Evolutionary conservation across 2,329 filamentous ascomycete genomes (phyloP), one percentile per base, ranked within the genome.

Genomic region (Diaporthe humulicola): DNA sequence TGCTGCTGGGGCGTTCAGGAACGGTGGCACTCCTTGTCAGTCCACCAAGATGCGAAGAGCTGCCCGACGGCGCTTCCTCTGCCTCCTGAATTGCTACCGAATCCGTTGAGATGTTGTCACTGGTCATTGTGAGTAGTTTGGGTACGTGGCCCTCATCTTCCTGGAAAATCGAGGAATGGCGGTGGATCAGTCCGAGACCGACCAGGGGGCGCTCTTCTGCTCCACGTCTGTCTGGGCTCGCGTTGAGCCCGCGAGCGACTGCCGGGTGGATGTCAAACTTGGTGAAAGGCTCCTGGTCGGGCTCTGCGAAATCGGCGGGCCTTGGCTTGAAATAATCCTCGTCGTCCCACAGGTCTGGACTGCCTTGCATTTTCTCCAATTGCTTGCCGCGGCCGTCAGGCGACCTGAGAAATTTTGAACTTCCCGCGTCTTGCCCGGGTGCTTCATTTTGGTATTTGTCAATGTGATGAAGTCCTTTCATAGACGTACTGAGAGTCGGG

Each of bases 121-220:
- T 78, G 25, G 74, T 69, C 22, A 79, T 56, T 0, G 80, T 79
- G 12, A 84, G 79, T 36, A 83, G 79, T 73, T 81, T 80, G 0
- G 82, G 82, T 1, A 81, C 78, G 10, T 82, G 81, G 36, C 78
- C 80, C n/a, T 81, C 79, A 6, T 73, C 73, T 22, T 80, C 79
- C 56, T 79, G 80, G 7, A 81, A 77, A 28, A 81, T 79, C 6
- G 79, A 79, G 14, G 78, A 77, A 70, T 81, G 75, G 19, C 75
- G 74, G 40, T 75, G 69, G 60, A 83, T 83, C 61, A 83, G 74
- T 10, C 79, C 80, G 12, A 81, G 78, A 14, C 78, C 78, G 30
- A 78, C 73, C 1, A 78, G 77, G n/a, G 79, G 73, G 17, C 76
- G 76, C 14, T 76, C 76, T 36, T 70, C 74, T 50, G 25, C 67